phyloP scores from a whole-genome alignment of 495 filamentous ascomycete genomes.

The Penicillium psychrofluorescens region DNA sequence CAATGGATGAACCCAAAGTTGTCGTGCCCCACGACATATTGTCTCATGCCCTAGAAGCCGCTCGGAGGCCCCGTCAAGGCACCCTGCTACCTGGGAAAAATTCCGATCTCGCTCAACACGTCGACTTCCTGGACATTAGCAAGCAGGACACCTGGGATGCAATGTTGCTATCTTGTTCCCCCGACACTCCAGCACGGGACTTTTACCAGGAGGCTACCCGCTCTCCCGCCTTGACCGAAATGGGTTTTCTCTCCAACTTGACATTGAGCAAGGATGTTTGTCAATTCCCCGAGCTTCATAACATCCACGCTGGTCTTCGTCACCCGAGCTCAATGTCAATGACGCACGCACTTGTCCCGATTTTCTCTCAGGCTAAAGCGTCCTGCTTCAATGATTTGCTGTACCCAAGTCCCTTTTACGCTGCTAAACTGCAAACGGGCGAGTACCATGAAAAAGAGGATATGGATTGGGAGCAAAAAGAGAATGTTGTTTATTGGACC shows the following conservation, averaged over 20 bases:
- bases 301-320: no score
- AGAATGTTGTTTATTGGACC: no score
- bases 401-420: conserved; percentile 2
- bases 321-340: conserved; percentile 7
- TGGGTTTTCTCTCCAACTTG: conserved; percentile 11
- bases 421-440: no score
- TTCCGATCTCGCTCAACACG: neutral
- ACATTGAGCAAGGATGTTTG: no score
- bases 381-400: conserved; percentile 11
- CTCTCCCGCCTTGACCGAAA: conserved; percentile 2
- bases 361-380: conserved; percentile 11
- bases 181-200: conserved; percentile 1
- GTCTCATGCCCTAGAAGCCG: neutral
- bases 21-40: conserved; percentile 51
- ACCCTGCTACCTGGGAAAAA: neutral
- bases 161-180: conserved; percentile 9
- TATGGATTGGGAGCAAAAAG: no score
- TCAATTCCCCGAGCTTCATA: no score
- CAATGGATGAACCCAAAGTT: conserved; percentile 66
- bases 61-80: neutral
- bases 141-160: conserved; percentile 13
- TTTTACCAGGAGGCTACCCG: conserved; percentile 5
- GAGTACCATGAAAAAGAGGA: no score
- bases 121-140: conserved; percentile 5
- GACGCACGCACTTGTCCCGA: conserved; percentile 6